Conservation (phyloP, 73 alveolate genomes). For the Paramecium bursaria region DNA sequence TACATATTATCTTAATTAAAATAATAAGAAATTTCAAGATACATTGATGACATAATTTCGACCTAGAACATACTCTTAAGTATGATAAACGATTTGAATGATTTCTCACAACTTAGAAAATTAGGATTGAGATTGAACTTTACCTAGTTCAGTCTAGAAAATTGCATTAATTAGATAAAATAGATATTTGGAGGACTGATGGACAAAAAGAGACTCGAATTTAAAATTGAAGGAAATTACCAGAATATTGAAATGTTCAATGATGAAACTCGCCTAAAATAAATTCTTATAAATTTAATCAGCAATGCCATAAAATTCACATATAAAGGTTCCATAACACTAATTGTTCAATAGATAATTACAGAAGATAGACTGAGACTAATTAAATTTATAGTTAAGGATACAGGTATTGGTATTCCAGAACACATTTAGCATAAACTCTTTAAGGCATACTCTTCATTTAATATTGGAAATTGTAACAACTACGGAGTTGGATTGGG, state of each 20-base stretch:
- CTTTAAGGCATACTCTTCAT: constrained; percentile 60
- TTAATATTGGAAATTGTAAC: constrained; percentile 41
- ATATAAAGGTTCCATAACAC: constrained; percentile 12
- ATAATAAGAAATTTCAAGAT: not conserved
- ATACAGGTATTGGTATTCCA: constrained; percentile 71
- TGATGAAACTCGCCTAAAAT: constrained; percentile 5
- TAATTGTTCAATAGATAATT: not conserved
- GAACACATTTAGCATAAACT: not conserved
- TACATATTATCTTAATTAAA: not conserved
- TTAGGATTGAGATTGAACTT: constrained; percentile 41
- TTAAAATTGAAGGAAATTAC: not conserved
- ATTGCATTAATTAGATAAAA: not conserved
- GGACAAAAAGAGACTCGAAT: constrained; percentile 8
- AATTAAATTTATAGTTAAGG: constrained; percentile 42
- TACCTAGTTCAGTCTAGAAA: constrained; percentile 5
- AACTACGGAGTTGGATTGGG: constrained; percentile 70
- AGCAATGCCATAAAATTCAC: constrained; percentile 54
- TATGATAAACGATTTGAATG: constrained; percentile 55
- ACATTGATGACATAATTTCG: constrained; percentile 15
- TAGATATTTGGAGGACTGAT: constrained; percentile 21
- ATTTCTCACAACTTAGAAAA: constrained; percentile 17
- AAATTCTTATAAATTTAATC: constrained; percentile 25
- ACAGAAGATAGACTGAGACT: not conserved
- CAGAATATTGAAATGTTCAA: constrained; percentile 11
- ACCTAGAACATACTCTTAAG: constrained; percentile 3